These are phyloP conservation scores for Starmerella vitae DNA, from an alignment of 805 yeast genomes.

Conservation along the genomic window DNA sequence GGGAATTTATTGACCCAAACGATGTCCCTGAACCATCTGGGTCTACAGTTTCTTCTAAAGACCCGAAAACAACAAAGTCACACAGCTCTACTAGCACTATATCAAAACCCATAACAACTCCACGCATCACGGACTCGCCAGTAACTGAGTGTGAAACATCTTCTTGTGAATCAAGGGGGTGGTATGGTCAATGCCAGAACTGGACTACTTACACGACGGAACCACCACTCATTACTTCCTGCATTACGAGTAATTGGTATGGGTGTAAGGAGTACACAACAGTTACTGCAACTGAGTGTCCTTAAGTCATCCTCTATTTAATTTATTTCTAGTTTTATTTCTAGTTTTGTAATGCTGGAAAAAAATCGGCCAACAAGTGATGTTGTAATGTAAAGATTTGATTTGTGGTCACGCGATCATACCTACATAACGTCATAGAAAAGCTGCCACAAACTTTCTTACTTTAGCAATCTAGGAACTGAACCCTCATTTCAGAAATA, in stretches of 20 bases:
- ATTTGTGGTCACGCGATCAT: too few relatives aligned
- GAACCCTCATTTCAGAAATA: too few relatives aligned
- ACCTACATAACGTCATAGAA: too few relatives aligned
- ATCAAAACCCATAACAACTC: conserved; percentile 2
- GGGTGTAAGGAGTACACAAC: conserved; percentile 8
- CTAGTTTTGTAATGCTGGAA: too few relatives aligned
- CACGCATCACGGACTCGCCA: conserved; percentile 3
- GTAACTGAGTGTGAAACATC: conserved; percentile 3
- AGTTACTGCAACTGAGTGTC: background rate
- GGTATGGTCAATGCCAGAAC: conserved; percentile 21
- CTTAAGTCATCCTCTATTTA: too few relatives aligned
- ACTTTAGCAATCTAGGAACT: too few relatives aligned
- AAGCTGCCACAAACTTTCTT: too few relatives aligned
- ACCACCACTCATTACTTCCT: conserved; percentile 1
- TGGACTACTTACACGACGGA: conserved; percentile 12
- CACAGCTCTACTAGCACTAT: background rate
- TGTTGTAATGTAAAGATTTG: too few relatives aligned
- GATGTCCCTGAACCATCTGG: conserved; percentile 5
- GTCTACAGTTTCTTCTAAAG: background rate
- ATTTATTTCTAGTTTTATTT: too few relatives aligned
- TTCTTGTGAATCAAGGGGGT: conserved; percentile 16
- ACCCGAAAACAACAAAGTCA: background rate
- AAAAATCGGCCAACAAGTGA: too few relatives aligned
- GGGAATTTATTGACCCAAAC: conserved; percentile 47
- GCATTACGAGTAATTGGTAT: conserved; percentile 6